Percentiles rank a stretch among this genome's conserved stretches.
phyloP scores from a whole-genome alignment of 345 rosid genomes.

The Mallotus nudiflorus region DNA sequence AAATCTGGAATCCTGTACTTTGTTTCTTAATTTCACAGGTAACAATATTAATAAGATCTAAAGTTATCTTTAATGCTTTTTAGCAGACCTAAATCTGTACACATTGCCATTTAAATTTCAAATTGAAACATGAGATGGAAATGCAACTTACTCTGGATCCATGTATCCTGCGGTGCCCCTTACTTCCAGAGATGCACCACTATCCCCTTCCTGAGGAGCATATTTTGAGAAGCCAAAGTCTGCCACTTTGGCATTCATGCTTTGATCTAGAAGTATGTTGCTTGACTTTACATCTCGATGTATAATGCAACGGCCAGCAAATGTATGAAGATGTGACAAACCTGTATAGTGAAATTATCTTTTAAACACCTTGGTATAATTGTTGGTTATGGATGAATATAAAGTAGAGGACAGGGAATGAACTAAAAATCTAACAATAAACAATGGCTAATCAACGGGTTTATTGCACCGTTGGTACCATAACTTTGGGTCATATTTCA shows the following conservation, averaged over 20 bases:
- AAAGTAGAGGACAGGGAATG: not conserved
- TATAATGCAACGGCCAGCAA: conserved; percentile 51
- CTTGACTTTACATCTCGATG: conserved; percentile 78
- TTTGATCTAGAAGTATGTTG: conserved; percentile 69
- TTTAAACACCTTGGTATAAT: not conserved
- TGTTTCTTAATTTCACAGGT: not conserved
- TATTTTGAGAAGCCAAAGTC: conserved; percentile 77
- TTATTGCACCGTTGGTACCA: too few relatives aligned
- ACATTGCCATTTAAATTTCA: not conserved
- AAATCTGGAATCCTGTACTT: not conserved
- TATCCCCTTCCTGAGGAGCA: conserved; percentile 78
- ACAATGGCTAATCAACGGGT: not conserved
- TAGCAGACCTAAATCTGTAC: not conserved
- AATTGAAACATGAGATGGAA: not conserved
- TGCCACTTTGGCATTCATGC: conserved; percentile 70
- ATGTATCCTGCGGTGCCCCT: conserved; percentile 76
- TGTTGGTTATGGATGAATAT: not conserved
- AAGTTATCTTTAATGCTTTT: not conserved
- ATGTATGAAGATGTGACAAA: conserved; percentile 34
- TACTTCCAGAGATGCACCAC: conserved; percentile 66
- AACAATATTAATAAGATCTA: not conserved
- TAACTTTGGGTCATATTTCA: too few relatives aligned
- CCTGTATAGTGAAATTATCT: conserved; percentile 15
- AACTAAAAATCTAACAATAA: not conserved
- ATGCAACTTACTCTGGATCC: conserved; percentile 66